Base-by-base conservation (phyloP, 2,329 filamentous ascomycete genomes). In the Fusarium vanettenii region DNA sequence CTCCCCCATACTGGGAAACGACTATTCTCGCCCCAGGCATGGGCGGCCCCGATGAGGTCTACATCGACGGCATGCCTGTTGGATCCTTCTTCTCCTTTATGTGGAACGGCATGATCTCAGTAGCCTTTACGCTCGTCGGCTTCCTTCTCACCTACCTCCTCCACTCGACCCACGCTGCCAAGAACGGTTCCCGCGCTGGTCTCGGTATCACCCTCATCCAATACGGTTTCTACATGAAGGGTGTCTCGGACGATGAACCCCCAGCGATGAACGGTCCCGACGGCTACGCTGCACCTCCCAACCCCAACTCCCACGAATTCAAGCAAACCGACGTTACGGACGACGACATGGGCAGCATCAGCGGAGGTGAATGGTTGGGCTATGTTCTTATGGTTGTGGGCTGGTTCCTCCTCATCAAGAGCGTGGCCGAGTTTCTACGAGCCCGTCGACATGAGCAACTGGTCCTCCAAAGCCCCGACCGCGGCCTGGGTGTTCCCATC, bases 1-100 rank as follows among this genome's bases (percentile, higher is more conserved):
- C 97, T 57, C 97, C 97, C 1, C 97, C 97, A 0, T 99, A 99
- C 84, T 99, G 97, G 97, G 97, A 99, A 86, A 99, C 97, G 7
- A 98, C 97, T 0, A 98, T 99, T 75, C 90, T 99, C 61, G 96
- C 95, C 0, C 97, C 97, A 1, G 97, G 96, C 65, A 91, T 97
- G 75, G 93, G 93, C 62, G 94, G 93, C n/a, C 91, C 92, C 43
- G 95, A 98, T 81, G 97, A 99, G 83, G 96, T 99, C 57, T 99
- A 97, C 80, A 94, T 99, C 67, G 97, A 99, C 81, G 97, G 97
- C 78, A 92, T 99, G 80, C 95, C 97, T 4, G 97, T 97, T 63
- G 94, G 94, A 74, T 95, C 94, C 59, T 86, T 97, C 71, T 97
- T 97, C 85, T 93, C 91, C 71, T 97, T 97, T 79, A 86, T 96